A percentile compares a stretch with the other conserved stretches of the same genome.
phyloP scores from a whole-genome alignment of 495 filamentous ascomycete species.

The Friedmanniomyces endolithicus region DNA sequence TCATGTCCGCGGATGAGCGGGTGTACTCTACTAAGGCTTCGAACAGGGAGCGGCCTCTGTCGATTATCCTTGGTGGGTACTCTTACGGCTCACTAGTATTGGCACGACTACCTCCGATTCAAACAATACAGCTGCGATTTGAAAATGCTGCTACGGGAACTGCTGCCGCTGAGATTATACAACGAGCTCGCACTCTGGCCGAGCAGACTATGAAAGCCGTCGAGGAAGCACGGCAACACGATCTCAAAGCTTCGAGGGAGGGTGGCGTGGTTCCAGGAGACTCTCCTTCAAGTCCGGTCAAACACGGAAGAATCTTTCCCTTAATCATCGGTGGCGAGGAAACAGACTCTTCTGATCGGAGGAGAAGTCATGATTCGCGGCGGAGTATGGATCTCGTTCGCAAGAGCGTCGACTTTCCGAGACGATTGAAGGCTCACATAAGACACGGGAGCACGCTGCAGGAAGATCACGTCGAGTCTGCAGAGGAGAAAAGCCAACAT shows the following conservation, averaged over 20 bases:
- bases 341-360: conserved; percentile 18
- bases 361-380: conserved; percentile 23
- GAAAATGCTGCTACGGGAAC: conserved; percentile 37
- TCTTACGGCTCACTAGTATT: conserved; percentile 84
- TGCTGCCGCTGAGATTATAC: conserved; percentile 49
- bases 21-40: neutral
- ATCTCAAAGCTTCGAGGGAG: neutral
- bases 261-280: neutral
- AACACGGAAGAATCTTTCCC: conserved; percentile 8
- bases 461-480: too few relatives aligned
- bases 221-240: conserved; percentile 1
- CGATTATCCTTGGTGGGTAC: conserved; percentile 65
- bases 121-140: conserved; percentile 49
- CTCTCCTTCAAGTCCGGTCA: neutral
- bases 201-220: conserved; percentile 36
- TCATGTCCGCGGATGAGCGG: neutral
- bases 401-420: conserved; percentile 22
- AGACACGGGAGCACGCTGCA: neutral
- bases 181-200: conserved; percentile 52
- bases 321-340: conserved; percentile 30
- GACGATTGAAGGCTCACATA: conserved; percentile 15
- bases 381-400: conserved; percentile 20
- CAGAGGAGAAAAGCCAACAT: too few relatives aligned
- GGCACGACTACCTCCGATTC: conserved; percentile 51
- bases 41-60: neutral